Evolutionary conservation across 768 basidiomycete species (phyloP), one percentile per base, ranked within the genome.

Genomic region (Mrakia hoshinonis): DNA sequence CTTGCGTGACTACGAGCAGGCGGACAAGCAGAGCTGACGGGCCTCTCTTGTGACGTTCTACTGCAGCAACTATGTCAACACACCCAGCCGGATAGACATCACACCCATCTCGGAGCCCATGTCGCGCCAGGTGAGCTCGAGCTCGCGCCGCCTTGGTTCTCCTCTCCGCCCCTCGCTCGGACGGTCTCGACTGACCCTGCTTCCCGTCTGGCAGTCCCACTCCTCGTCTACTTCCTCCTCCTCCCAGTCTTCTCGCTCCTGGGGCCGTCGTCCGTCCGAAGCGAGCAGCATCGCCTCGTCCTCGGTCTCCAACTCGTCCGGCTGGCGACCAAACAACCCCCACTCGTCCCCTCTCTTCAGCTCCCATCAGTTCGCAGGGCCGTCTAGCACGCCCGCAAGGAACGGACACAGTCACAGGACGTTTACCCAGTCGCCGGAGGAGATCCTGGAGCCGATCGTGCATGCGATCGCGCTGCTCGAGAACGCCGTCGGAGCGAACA

Each of bases 401-500:
- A 55, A 81, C 83, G 2, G 82, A 80, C 79, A 81, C 64, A 84
- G 81, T 67, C 79, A 83, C 64, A 85, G 84, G 15, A 6, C 6
- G 68, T 82, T 82, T 67, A 85, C 85, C 71, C 82, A 82, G n/a
- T 87, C 87, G 77, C 73, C 72, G 69, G 38, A 39, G 0, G 86
- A 87, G 12, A 81, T 95, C 22, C 89, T 96, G 85, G 83, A 88
- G 15, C 89, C 91, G 18, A 85, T 97, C 60, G 82, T 91, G 9
- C 92, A 93, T 74, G 90, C 89, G 18, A 82, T 97, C 49, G 87
- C 89, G 10, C 83, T 97, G 52, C 83, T 99, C 29, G 89, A 94
- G 76, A 89, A 85, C 69, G 90, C 93, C 6, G 92, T 92, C 24
- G 83, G 38, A 22, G 70, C 52, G 29, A 49, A 66, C 5, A 49